Conservation (phyloP, 345 rosid genomes). For the Psidium guajava region DNA sequence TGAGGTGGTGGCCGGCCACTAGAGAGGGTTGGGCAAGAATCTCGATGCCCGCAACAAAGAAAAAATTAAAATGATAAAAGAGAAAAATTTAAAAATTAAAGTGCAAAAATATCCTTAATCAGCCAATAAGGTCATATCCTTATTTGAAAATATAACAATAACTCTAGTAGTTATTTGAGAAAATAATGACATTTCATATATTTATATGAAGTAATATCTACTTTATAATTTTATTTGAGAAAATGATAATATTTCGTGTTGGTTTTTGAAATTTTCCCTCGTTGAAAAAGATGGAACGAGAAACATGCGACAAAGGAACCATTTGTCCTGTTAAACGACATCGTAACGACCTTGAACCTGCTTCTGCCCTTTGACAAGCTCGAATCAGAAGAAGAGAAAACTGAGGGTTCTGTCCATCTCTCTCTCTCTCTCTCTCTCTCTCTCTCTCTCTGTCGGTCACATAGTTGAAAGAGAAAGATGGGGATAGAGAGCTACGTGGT, state of each 20-base stretch:
- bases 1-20: fast-evolving
- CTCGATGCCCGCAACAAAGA: no score
- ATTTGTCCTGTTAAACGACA: not conserved
- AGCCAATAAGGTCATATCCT: fast-evolving
- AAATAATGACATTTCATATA: no score
- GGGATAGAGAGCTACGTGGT: conserved; percentile 74
- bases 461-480: conserved; percentile 7
- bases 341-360: not conserved
- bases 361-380: not conserved
- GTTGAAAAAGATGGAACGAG: not conserved
- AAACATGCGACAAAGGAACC: not conserved
- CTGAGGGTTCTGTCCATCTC: not conserved
- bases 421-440: not conserved
- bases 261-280: no score
- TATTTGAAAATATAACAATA: no score
- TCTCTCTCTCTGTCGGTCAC: not conserved
- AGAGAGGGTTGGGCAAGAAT: not conserved
- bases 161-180: no score
- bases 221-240: no score
- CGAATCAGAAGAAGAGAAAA: not conserved
- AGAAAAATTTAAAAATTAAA: fast-evolving
- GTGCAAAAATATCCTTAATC: fast-evolving
- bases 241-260: no score
- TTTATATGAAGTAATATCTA: no score
- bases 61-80: no score